Evolutionary conservation across 345 rosid genomes (phyloP).

Genomic region (Salix dunnii): DNA sequence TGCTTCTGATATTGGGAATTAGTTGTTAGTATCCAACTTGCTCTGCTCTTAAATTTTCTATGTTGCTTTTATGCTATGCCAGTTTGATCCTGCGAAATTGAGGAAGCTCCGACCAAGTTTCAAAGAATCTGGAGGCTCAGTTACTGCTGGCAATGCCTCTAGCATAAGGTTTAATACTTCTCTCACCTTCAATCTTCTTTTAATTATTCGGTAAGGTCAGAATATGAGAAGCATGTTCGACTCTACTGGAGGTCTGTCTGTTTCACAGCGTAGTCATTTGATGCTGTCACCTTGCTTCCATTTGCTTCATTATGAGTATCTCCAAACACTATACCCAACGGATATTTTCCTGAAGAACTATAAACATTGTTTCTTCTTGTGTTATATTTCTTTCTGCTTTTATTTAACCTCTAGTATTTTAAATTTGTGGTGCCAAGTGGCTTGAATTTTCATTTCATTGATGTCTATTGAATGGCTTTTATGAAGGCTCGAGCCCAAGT

Average conservation of each 20-base stretch:
- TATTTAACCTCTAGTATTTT: neutral
- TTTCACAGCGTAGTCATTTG: neutral
- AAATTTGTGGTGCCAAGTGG: neutral
- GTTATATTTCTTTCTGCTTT: neutral
- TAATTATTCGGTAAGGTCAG: neutral
- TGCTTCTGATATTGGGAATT: neutral
- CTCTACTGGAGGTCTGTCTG: too few relatives aligned
- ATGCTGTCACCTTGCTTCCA: neutral
- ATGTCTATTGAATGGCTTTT: neutral
- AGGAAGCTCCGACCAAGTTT: constrained; percentile 95
- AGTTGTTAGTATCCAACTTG: neutral
- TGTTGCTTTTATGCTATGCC: constrained; percentile 20
- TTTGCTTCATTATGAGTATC: neutral
- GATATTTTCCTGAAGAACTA: neutral
- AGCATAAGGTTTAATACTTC: constrained; percentile 66
- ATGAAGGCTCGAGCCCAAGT: neutral
- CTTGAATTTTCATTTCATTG: neutral
- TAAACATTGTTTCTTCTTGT: neutral
- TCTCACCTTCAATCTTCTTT: neutral
- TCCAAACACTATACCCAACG: neutral
- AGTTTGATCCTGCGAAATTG: constrained; percentile 90
- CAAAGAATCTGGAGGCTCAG: constrained; percentile 84
- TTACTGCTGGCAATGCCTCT: constrained; percentile 98
- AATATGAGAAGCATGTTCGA: neutral
- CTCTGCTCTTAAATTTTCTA: neutral